Percentiles rank a stretch among this genome's conserved stretches.
These are phyloP conservation scores for Fusarium bulbicola DNA, from an alignment of 2,329 filamentous ascomycete genomes.

Conservation along the genomic window DNA sequence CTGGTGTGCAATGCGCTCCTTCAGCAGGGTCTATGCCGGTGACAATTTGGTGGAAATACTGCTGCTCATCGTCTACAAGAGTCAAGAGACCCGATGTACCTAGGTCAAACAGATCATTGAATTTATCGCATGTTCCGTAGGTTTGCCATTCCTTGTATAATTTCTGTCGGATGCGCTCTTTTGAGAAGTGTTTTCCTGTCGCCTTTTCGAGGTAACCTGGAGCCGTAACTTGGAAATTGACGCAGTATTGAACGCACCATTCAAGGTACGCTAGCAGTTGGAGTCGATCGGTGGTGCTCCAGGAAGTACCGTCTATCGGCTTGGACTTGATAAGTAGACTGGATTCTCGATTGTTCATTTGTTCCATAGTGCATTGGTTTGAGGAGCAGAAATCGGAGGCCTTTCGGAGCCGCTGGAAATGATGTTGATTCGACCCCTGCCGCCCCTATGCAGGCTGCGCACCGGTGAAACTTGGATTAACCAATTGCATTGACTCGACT, in stretches of 20 bases:
- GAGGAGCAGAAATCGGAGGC: neutral
- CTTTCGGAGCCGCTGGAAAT: rapidly evolving
- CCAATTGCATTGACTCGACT: neutral
- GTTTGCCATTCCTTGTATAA: neutral
- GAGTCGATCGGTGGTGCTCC: neutral
- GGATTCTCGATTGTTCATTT: neutral
- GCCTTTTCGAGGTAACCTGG: neutral
- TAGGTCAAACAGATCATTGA: neutral
- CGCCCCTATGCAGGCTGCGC: neutral
- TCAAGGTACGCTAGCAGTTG: neutral
- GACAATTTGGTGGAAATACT: rapidly evolving
- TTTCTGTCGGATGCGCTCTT: neutral
- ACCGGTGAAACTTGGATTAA: neutral
- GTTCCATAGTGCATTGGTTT: no score
- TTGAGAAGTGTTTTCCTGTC: neutral
- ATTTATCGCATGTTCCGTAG: rapidly evolving
- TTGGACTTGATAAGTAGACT: neutral
- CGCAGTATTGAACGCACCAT: neutral
- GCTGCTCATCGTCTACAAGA: neutral
- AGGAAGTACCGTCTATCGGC: rapidly evolving
- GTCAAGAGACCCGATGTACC: neutral
- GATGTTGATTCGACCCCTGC: neutral
- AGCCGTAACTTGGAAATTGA: neutral
- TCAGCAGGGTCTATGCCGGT: rapidly evolving
- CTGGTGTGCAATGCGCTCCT: neutral